Percentiles rank a stretch among this genome's conserved stretches.
Conservation (phyloP, 805 yeast species). For the Jamesozyma gamospora region DNA sequence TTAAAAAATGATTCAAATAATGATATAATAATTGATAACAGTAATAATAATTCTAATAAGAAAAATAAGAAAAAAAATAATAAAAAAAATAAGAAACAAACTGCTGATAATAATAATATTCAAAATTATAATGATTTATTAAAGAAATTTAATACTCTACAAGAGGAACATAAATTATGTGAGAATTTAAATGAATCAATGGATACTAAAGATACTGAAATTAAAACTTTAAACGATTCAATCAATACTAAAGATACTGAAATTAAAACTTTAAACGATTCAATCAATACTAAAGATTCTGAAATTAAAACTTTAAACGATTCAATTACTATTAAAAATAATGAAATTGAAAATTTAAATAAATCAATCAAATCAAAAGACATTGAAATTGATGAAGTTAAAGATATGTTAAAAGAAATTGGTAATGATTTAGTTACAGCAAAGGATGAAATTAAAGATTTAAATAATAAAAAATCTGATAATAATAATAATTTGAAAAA, state of each 20-base stretch:
- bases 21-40: not conserved
- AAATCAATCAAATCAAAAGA: constrained; percentile 30
- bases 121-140: constrained; percentile 1
- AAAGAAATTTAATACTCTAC: not conserved
- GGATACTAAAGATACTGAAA: not conserved
- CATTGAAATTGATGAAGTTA: constrained; percentile 58
- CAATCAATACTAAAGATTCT: not conserved
- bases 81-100: not conserved
- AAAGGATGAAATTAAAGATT: constrained; percentile 37
- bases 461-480: not conserved
- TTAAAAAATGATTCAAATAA: not conserved
- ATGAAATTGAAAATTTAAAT: not conserved
- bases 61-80: constrained; percentile 3
- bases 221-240: not conserved
- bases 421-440: constrained; percentile 75
- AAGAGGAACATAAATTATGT: not conserved
- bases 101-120: not conserved
- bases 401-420: constrained; percentile 65
- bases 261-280: not conserved
- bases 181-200: not conserved
- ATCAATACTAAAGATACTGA: not conserved
- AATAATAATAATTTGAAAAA: constrained; percentile 13
- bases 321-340: not conserved
- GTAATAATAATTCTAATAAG: not conserved
- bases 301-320: not conserved